phyloP scores from a whole-genome alignment of 495 filamentous ascomycete genomes.

The Diplogelasinospora grovesii region DNA sequence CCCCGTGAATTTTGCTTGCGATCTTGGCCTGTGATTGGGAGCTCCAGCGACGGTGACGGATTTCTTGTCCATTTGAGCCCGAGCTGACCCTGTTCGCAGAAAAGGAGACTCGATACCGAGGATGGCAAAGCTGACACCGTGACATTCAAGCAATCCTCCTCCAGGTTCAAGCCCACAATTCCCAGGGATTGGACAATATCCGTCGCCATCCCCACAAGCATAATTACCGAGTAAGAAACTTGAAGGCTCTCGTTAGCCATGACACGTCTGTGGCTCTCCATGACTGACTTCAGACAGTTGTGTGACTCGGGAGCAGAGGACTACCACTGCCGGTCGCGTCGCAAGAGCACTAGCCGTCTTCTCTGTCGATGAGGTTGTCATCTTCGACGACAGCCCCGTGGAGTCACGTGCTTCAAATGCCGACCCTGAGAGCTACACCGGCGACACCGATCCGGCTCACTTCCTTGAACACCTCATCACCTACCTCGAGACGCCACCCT shows the following conservation, averaged over 20 bases:
- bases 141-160: conserved; percentile 8
- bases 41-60: too few relatives aligned
- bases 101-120: conserved; percentile 34
- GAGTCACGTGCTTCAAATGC: conserved; percentile 32
- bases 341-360: conserved; percentile 70
- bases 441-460: conserved; percentile 57
- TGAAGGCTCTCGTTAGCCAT: background rate
- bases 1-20: too few relatives aligned
- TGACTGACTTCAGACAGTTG: conserved; percentile 23
- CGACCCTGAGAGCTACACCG: conserved; percentile 50
- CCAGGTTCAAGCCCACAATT: conserved; percentile 29
- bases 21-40: too few relatives aligned
- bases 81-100: conserved; percentile 24
- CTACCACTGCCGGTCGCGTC: conserved; percentile 56
- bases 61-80: too few relatives aligned
- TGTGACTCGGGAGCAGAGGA: conserved; percentile 56
- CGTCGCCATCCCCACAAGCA: conserved; percentile 40
- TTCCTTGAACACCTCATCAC: conserved; percentile 66
- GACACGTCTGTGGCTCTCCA: background rate
- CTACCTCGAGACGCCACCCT: conserved; percentile 70
- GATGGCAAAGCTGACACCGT: conserved; percentile 16
- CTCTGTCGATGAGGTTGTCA: conserved; percentile 68
- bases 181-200: conserved; percentile 43
- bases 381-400: conserved; percentile 57
- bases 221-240: conserved; percentile 37